Evolutionary conservation across 305 asterid species (phyloP), one percentile per base, ranked within the genome.

Genomic region (Fraxinus sp.): DNA sequence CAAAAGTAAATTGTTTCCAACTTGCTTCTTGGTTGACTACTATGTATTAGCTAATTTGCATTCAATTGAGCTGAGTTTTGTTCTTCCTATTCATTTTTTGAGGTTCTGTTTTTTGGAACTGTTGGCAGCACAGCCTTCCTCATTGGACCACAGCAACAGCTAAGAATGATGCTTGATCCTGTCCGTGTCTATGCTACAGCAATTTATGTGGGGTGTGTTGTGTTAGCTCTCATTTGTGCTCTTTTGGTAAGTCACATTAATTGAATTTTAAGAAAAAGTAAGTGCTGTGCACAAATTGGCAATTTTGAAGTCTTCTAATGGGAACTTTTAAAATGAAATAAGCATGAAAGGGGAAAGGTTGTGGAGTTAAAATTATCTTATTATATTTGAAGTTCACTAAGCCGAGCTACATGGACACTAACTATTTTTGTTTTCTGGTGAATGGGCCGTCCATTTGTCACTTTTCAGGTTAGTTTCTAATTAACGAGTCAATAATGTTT

Each of bases 51-150:
- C 39, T 70, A 11, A 30, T 70, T 30, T 70, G 75, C 75, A 70
- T 70, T 14, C 39, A 70, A 1, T 70, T 70, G 22, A 70, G 39
- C 64, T 41, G 75, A 39, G 49, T 74, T 4, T 52, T 82, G 35
- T 86, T 62, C 66, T 78, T 82, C 59, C n/a, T 3, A 62, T 78
- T 83, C 49, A 68, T 13, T 81, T 84, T 43, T 81, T 8, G 83
- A 57, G 83, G 83, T 87, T 86, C 86, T 87, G 83, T 88, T 83
- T 81, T 80, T 77, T 70, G 46, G 82, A 81, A 88, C 79, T 86
- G 78, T 86, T 84, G 94, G 91, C 99, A 95, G 97, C 95, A 94
- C 99, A 87, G 90, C 96, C 81, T 90, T 96, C 89, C 95, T 96
- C 83, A 87, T 91, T 82, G 98, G 99, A 85, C 91, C 95, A 75